Base-by-base conservation (phyloP, 305 asterid genomes). In the Petunia hybrid region DNA sequence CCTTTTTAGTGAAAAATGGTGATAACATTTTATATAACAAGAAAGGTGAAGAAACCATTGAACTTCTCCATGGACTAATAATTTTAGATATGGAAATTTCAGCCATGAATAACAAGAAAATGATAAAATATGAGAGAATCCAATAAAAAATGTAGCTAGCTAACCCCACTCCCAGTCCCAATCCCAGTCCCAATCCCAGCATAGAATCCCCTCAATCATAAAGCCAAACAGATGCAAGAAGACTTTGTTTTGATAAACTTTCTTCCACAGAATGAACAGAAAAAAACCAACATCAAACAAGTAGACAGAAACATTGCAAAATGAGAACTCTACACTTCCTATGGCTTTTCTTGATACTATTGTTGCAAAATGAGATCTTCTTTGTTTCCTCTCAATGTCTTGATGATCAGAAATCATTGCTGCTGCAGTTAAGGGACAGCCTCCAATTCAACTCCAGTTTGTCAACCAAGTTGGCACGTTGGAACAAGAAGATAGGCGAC, bases 391-490 rank as follows among this genome's bases (percentile, higher is more conserved):
- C 86, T 36, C 85, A 84, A 66, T 83, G 87, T 40, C 51, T 79
- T 51, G 51, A 61, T 0, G 60, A 82, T 10, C 84, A 86, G 62
- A 75, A 64, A 48, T 4, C 74, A 14, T 41, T 84, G 55, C 45
- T 86, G 75, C 39, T 86, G 35, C 79, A 68, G 57, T 31, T 83
- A 16, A 81, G 53, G 53, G 31, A 22, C 46, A 70, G 46, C 45
- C 70, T 84, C 22, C 70, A 80, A 0, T 91, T 80, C 61, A 92
- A 91, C 80, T 59, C 92, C 5, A 86, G 89, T n/a, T 4, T 81
- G 48, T 91, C 95, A 43, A 81, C 87, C 31, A 91, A 90, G 84
- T 60, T 92, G 78, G 86, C 59, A 61, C 80, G 65, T 46, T 91
- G 93, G 92, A 81, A 82, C 39, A 81, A 83, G 62, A 6, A 68